Evolutionary conservation across 257 asterid species (phyloP), one percentile per base, ranked within the genome.

Genomic region (Solanum neorickii): DNA sequence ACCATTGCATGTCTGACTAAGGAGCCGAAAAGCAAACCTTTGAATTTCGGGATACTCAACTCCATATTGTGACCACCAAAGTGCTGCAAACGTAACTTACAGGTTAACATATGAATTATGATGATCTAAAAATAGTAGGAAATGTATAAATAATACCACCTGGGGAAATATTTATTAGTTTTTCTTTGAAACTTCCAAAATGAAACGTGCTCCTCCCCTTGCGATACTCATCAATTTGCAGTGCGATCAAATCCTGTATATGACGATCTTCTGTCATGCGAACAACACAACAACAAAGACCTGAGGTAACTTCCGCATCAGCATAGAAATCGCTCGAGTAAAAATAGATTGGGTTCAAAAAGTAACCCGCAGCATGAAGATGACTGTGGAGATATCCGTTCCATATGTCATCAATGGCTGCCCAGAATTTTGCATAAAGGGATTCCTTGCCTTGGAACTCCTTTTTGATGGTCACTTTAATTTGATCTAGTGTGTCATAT

Each of bases 1-100:
- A 21, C 95, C 94, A 5, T 88, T 87, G 66, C 97, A 93, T 4
- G 93, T 92, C 87, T 95, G 96, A 90, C 95, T 91, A 49, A 94
- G 91, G 42, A 90, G 90, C 37, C 91, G 91, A 62, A 92, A 29
- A 0, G 96, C 97, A 49, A 92, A 70, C 89, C 83, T 89, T 83
- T 94, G 96, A 85, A 95, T 88, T 56, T 93, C 90, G 0, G 94
- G 95, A 69, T 88, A 91, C 10, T 90, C 90, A 12, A 37, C 86
- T 62, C 95, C 96, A 23, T 92, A 92, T 35, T 82, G 75, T 42
- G 89, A 86, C 98, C 98, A 95, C 98, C 98, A 95, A 25, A 10
- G 83, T 41, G 77, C 98, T 95, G 92, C 88, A 87, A 87, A 2
- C 44, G 89, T 12, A 18, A 35, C 25, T 87, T 29, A 59, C 5